phyloP scores from a whole-genome alignment of 2,329 filamentous ascomycete species.

The Colletotrichum sp. region DNA sequence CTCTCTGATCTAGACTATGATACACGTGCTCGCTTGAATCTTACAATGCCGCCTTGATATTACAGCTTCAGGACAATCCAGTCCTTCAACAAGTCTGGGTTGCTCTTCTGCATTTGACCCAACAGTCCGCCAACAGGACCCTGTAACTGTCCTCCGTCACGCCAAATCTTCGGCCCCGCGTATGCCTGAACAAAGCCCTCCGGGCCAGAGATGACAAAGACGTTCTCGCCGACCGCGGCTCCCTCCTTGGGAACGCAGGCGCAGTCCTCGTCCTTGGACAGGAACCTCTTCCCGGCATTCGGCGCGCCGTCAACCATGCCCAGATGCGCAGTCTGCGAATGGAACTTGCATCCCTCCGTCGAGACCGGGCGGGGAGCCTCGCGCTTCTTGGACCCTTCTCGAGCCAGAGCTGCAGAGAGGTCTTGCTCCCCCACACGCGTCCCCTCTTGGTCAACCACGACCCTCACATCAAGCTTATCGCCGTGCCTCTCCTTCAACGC shows the following conservation, averaged over 20 bases:
- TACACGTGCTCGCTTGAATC: background rate
- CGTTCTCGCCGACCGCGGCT: constrained; percentile 51
- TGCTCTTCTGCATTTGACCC: constrained; percentile 58
- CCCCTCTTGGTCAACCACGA: constrained; percentile 83
- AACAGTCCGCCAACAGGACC: constrained; percentile 75
- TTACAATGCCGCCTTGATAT: background rate
- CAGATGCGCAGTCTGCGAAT: constrained; percentile 29
- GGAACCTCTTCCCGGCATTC: constrained; percentile 4
- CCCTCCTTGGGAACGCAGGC: constrained; percentile 26
- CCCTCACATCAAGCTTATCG: constrained; percentile 66
- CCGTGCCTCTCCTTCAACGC: constrained; percentile 63
- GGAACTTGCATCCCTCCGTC: constrained; percentile 27
- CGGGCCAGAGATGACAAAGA: constrained; percentile 88
- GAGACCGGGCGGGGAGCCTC: constrained; percentile 40
- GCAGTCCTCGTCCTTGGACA: constrained; percentile 20
- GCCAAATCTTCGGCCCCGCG: constrained; percentile 81
- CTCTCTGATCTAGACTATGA: background rate
- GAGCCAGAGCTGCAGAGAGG: constrained; percentile 42
- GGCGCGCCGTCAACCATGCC: constrained; percentile 23
- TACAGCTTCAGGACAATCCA: constrained; percentile 61
- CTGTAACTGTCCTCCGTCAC: constrained; percentile 73
- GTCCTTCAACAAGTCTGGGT: constrained; percentile 36
- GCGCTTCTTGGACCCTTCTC: background rate
- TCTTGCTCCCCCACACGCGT: constrained; percentile 63
- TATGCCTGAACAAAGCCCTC: constrained; percentile 86